phyloP scores from a whole-genome alignment of 2,329 filamentous ascomycete species.

The Ophiostoma himal-ulmi region DNA sequence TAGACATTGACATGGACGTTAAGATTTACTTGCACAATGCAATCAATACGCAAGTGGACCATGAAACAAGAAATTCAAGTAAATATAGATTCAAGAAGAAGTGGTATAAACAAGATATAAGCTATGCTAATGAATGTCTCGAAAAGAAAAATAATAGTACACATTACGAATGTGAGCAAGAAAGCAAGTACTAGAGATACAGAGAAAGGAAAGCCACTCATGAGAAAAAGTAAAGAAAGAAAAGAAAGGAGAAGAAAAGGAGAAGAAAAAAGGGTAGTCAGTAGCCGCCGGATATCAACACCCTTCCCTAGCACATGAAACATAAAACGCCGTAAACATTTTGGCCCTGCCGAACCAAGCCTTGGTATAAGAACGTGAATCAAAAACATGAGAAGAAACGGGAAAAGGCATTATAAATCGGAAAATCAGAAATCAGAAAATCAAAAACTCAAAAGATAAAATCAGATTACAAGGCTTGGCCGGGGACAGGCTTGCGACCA shows the following conservation, averaged over 20 bases:
- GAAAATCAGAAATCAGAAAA: background rate
- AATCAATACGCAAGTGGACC: no score
- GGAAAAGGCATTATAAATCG: background rate
- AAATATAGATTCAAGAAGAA: background rate
- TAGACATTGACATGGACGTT: no score
- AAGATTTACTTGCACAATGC: no score
- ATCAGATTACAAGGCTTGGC: constrained; percentile 43
- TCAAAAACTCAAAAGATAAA: background rate
- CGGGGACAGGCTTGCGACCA: constrained; percentile 52
- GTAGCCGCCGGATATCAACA: background rate
- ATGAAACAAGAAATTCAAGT: background rate
- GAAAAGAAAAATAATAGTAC: constrained; percentile 1
- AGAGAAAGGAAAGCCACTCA: constrained; percentile 1
- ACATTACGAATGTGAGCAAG: constrained; percentile 10
- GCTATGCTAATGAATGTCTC: constrained; percentile 8
- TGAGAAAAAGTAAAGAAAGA: background rate
- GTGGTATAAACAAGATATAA: constrained; percentile 8
- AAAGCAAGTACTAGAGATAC: constrained; percentile 6
- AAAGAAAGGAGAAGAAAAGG: background rate
- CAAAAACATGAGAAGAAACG: background rate
- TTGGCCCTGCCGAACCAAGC: constrained; percentile 12
- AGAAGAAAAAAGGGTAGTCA: background rate
- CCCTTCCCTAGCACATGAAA: background rate
- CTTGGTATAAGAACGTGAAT: constrained; percentile 13
- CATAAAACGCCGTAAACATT: constrained; percentile 3